These are phyloP conservation scores for Globisporangium camurandrum DNA, from an alignment of 352 stramenopile species.

Conservation along the genomic window DNA sequence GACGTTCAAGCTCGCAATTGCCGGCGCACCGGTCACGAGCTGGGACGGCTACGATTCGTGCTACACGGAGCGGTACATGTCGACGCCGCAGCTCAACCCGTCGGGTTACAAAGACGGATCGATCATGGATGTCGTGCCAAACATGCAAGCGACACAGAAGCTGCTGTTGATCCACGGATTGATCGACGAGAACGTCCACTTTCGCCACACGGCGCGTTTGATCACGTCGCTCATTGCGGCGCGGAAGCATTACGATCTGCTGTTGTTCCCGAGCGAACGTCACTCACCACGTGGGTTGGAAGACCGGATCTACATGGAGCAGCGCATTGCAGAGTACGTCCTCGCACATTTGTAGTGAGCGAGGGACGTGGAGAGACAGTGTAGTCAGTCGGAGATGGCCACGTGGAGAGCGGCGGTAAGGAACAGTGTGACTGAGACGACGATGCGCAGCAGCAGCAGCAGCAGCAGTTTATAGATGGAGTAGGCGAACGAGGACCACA, in stretches of 20 bases:
- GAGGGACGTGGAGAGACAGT: neutral
- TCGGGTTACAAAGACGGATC: conserved; percentile 86
- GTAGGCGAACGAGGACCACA: neutral
- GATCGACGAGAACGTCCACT: conserved; percentile 98
- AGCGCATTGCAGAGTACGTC: conserved; percentile 88
- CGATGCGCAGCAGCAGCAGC: neutral
- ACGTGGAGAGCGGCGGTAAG: neutral
- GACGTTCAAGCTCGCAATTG: conserved; percentile 93
- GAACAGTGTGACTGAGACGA: neutral
- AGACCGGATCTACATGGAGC: conserved; percentile 94
- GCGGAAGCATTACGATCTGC: conserved; percentile 94
- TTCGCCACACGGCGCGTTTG: conserved; percentile 94
- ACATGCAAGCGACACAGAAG: conserved; percentile 85
- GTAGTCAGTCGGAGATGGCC: neutral
- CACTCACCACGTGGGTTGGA: conserved; percentile 91
- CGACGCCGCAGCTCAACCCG: conserved; percentile 89
- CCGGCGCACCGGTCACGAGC: conserved; percentile 94
- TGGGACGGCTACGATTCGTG: conserved; percentile 99
- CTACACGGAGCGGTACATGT: conserved; percentile 98
- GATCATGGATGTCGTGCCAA: conserved; percentile 90
- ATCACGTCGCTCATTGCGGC: conserved; percentile 94
- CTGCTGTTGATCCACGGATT: conserved; percentile 95
- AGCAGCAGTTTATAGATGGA: neutral
- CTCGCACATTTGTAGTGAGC: conserved; percentile 52
- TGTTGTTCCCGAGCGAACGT: conserved; percentile 94